Evolutionary conservation across 352 stramenopile genomes (phyloP), one percentile per base, ranked within the genome.

Genomic region (Pythium graminicola): DNA sequence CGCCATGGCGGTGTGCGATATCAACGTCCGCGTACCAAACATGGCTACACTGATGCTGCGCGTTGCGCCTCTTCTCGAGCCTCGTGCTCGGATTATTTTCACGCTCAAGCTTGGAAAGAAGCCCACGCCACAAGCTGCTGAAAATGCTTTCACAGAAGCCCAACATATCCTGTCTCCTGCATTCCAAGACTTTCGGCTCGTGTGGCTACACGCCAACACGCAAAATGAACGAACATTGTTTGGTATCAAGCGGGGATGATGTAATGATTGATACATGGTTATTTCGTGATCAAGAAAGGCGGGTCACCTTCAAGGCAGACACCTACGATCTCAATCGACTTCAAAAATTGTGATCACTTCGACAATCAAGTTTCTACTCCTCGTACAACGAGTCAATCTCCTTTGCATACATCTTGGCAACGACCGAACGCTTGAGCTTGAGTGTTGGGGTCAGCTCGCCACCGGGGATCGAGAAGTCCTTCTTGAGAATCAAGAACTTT

Each of bases 391-490:
- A 58, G 23, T 97, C 89, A 41, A 98, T 91, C 27, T 88, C 47
- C 28, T 89, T 69, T 6, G 70, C 72, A 69, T 97, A 97, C 72
- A 98, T 97, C 49, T 97, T 81, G 26, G 86, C 51, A 47, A 97
- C 89, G 33, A 97, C 42, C 62, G 86, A 86, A 50, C 94, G 89
- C 83, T 98, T 98, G 35, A 98, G 71, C 73, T 98, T 98, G 55
- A 98, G 75, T 59, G 95, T 98, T 29, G 95, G 91, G 43, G 94
- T 98, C n/a, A 98, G 72, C 62, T 98, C 93, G 52, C 89, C 86
- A 39, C 73, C 86, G 40, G 64, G 58, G 33, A 97, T 87, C 31
- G 80, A 93, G 56, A 98, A 97, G 69, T 97, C 89, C 46, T 70
- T 76, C 48, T 90, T 72, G 17, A 97, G 63, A 36, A 97, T 70